Base-by-base conservation (phyloP, 2,329 filamentous ascomycete species). In the Paracoccidioides lutzii region DNA sequence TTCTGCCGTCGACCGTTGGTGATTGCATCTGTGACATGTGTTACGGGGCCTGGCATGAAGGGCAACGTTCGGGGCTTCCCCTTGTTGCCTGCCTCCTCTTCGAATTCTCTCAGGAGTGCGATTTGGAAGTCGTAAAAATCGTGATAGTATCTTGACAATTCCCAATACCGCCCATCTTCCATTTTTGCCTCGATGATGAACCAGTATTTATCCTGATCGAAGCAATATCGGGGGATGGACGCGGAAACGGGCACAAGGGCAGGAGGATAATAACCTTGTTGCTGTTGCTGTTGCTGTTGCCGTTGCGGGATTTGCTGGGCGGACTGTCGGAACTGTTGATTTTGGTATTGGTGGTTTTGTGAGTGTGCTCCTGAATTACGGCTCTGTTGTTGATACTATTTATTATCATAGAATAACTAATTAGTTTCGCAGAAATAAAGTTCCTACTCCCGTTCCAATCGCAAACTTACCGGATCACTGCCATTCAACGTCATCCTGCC, bases 121-220 rank as follows among this genome's bases (percentile, higher is more conserved):
- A 97, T 97, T 69, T 98, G 93, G 70, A 97, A 91, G 70, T 97
- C 93, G 73, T 97, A 98, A 68, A 98, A 98, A 73, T 97, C 93
- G 70, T 97, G 90, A 67, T 98, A 98, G 67, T 95, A 93, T 60
- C 93, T 83, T 42, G 89, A 91, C 52, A 98, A 75, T 68, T 96
- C 90, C 90, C 90, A 97, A 66, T 88, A 85, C 49, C 88, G 81
- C 50, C 90, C 90, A 67, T 97, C 90, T 66, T 95, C 89, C 70
- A 97, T 81, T 64, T 85, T 80, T 30, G 88, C 89, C 69, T 96
- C 90, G 57, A 98, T 91, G 55, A 96, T 88, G 66, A 97, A 98
- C 89, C 93, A 97, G 72, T 97, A 97, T 70, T 96, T 96, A 63
- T 96, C 90, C 67, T 97, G 91, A 58, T 90, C 89, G 66, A 94